Conservation (phyloP, 352 stramenopile species). For the Thraustochytrium striatum region DNA sequence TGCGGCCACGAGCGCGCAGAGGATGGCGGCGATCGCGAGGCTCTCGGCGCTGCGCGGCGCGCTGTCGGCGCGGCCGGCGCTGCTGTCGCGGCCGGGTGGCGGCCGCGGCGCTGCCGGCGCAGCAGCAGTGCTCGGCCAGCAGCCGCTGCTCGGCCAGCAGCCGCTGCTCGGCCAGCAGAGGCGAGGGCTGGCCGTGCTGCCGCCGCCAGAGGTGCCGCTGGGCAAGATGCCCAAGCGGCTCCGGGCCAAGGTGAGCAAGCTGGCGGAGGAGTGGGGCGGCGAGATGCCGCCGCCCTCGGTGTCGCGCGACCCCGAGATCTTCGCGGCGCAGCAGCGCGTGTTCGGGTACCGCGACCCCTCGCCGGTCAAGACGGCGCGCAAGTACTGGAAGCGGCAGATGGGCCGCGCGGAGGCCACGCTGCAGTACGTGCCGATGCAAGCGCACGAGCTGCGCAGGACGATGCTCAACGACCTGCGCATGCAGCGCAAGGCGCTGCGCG, state of each 20-base stretch:
- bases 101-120: too few relatives aligned
- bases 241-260: neutral
- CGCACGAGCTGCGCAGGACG: constrained; percentile 3
- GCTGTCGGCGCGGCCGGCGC: too few relatives aligned
- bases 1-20: neutral
- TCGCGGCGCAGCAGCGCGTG: constrained; percentile 16
- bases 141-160: neutral
- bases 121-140: neutral
- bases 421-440: constrained; percentile 5
- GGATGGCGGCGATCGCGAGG: neutral
- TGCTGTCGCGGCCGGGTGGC: too few relatives aligned
- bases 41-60: too few relatives aligned
- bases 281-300: neutral
- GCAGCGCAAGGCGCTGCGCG: neutral
- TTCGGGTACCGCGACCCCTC: constrained; percentile 19
- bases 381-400: neutral
- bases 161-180: neutral
- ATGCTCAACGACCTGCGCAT: neutral
- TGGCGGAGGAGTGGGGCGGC: neutral
- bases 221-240: neutral
- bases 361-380: neutral
- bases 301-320: neutral
- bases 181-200: neutral
- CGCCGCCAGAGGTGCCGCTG: neutral
- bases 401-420: neutral